A percentile compares a stretch with the other conserved stretches of the same genome.
Conservation (phyloP, 2,329 filamentous ascomycete genomes). For the Magnaporthiopsis rhizophila region DNA sequence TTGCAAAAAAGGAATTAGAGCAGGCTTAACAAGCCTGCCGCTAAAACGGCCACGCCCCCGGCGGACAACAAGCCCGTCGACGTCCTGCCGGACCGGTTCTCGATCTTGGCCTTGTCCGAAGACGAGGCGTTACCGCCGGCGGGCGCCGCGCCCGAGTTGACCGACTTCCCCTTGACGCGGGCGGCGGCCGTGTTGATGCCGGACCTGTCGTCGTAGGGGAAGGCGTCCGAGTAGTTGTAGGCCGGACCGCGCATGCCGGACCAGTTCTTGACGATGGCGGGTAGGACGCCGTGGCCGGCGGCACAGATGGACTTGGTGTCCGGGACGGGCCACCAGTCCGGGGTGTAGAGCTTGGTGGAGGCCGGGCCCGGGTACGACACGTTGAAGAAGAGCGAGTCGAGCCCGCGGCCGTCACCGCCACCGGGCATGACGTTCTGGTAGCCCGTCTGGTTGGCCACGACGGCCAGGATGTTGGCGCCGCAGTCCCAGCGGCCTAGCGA, state of each 20-base stretch:
- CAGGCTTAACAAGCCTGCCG: not conserved
- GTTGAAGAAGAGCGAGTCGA: conserved; percentile 6
- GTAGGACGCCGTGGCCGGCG: conserved; percentile 12
- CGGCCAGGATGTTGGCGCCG: conserved; percentile 23
- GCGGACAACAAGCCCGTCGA: not conserved
- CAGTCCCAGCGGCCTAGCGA: conserved; percentile 28
- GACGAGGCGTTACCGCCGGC: not conserved
- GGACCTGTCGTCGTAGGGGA: conserved; percentile 37
- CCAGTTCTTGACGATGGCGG: conserved; percentile 10
- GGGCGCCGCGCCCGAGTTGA: not conserved
- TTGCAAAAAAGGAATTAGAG: not conserved
- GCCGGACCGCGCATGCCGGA: conserved; percentile 8
- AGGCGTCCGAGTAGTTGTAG: conserved; percentile 15
- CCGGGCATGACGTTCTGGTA: conserved; percentile 8
- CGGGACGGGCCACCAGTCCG: conserved; percentile 18
- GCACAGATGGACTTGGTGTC: conserved; percentile 12
- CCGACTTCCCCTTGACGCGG: not conserved
- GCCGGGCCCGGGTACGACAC: conserved; percentile 8
- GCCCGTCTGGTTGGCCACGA: conserved; percentile 10
- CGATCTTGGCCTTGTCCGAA: not conserved
- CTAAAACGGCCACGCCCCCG: not conserved
- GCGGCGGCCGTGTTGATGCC: conserved; percentile 26
- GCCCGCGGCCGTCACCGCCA: not conserved
- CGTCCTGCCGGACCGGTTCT: not conserved
- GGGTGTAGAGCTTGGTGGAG: conserved; percentile 15